Evolutionary conservation across 192 early-diverging fungal species (phyloP), one percentile per base, ranked within the genome.

Genomic region (Mortierella alpina): DNA sequence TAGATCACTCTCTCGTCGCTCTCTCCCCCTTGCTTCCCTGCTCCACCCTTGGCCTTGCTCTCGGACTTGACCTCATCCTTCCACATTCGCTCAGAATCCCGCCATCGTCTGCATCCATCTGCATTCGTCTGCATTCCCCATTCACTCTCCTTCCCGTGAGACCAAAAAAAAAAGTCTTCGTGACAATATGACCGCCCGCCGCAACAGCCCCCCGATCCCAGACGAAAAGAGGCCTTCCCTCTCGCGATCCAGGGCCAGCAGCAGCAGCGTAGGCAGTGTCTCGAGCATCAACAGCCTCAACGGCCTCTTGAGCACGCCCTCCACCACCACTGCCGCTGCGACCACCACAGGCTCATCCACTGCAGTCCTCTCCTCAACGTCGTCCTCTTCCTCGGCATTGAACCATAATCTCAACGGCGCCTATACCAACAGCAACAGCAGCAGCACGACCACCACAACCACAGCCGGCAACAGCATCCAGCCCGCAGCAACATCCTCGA

Each of bases 171-270:
- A 23, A 56, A 31, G n/a, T n/a, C n/a, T n/a, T n/a, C 23, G 17
- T 31, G 31, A 31, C 31, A 31, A 31, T 14, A 74, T 74, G 72
- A 53, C 63, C 0, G 50, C 48, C 49, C 72, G 64, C 23, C 72
- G 72, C 64, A 42, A 74, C 12, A 74, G 72, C 44, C 72, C 72
- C 31, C 64, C 72, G n/a, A 64, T 73, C 22, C 44, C 61, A 23
- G 63, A 73, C 20, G 63, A 73, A 10, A 46, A 18, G 9, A 10
- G 51, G 15, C 72, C 63, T 0, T 17, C 40, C 1, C 31, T 73
- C 5, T 51, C 63, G 6, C 56, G 72, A 15, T 66, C 64, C 15
- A 67, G 59, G 41, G 63, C 58, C 13, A 67, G 64, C 50, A 74
- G 59, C 64, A 47, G 58, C 23, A 73, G 71, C 18, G 6, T 58